Evolutionary conservation across 2,329 filamentous ascomycete genomes (phyloP).

Genomic region (Apiospora marii): DNA sequence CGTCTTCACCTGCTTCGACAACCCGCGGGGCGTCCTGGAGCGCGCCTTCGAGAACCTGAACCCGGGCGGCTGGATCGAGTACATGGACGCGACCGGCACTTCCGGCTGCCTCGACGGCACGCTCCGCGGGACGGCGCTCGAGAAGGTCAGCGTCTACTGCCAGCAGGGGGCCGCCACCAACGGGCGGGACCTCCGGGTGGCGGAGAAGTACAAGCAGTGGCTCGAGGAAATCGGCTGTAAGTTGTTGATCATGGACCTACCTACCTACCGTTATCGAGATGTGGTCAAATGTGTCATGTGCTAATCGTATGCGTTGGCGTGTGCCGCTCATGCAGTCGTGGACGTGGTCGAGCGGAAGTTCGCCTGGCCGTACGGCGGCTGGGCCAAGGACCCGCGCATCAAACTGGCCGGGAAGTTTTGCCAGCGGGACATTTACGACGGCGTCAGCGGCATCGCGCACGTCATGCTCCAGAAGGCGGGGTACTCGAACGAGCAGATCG

Average conservation of each 20-base stretch:
- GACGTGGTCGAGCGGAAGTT: constrained; percentile 3
- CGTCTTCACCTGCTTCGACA: constrained; percentile 31
- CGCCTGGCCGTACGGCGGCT: neutral
- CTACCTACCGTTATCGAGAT: too few relatives aligned
- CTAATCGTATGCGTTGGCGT: neutral
- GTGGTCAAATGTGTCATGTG: neutral
- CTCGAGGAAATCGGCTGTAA: neutral
- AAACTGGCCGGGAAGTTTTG: neutral
- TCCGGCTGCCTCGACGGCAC: constrained; percentile 29
- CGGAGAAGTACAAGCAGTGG: neutral
- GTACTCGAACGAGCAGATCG: neutral
- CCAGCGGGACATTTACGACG: neutral
- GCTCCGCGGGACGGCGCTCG: neutral
- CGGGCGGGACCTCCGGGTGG: neutral
- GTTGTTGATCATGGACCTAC: neutral
- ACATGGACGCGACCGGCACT: neutral
- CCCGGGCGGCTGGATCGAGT: constrained; percentile 36
- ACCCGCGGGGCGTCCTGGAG: constrained; percentile 30
- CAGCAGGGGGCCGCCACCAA: neutral
- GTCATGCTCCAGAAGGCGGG: neutral
- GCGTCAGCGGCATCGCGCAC: neutral
- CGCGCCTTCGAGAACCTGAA: constrained; percentile 30
- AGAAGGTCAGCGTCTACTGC: neutral
- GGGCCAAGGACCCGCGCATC: neutral
- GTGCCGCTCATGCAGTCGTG: neutral